Percentiles rank a stretch among this genome's conserved stretches.
Conservation (phyloP, 2,329 filamentous ascomycete genomes). For the Xylariaceae sp. region DNA sequence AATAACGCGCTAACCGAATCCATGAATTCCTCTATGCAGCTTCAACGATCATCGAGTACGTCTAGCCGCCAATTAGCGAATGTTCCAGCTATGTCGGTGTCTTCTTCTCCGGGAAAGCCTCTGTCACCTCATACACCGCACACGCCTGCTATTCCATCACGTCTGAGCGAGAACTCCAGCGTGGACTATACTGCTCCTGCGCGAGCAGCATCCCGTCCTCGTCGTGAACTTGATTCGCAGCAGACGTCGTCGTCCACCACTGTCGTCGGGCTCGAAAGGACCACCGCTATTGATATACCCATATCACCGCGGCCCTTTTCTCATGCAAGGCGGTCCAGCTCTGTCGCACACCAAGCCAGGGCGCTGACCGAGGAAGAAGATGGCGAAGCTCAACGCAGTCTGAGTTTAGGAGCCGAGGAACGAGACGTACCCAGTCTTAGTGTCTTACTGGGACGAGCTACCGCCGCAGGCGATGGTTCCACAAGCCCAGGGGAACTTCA, state of each 20-base stretch:
- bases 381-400: conserved; percentile 59
- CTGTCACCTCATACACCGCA: conserved; percentile 88
- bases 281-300: conserved; percentile 69
- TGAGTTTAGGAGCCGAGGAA: conserved; percentile 64
- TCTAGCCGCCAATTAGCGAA: conserved; percentile 58
- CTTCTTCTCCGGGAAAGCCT: conserved; percentile 85
- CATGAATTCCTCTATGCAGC: conserved; percentile 81
- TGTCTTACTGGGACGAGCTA: conserved; percentile 49
- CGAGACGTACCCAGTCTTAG: conserved; percentile 63
- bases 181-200: conserved; percentile 54
- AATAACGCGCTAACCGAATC: conserved; percentile 88
- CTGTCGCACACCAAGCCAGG: conserved; percentile 61
- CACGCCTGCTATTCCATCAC: conserved; percentile 86
- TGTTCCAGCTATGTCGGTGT: conserved; percentile 70
- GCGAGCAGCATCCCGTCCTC: conserved; percentile 26
- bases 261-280: conserved; percentile 45
- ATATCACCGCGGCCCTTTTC: conserved; percentile 60
- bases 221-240: too few relatives aligned
- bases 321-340: conserved; percentile 62
- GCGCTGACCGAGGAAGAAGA: conserved; percentile 55
- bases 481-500: conserved; percentile 35
- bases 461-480: conserved; percentile 36
- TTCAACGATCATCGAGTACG: conserved; percentile 78
- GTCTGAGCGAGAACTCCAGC: conserved; percentile 88
- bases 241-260: conserved; percentile 26